phyloP scores from a whole-genome alignment of 129 eudicot species.

The Gnaphalium uliginosum region DNA sequence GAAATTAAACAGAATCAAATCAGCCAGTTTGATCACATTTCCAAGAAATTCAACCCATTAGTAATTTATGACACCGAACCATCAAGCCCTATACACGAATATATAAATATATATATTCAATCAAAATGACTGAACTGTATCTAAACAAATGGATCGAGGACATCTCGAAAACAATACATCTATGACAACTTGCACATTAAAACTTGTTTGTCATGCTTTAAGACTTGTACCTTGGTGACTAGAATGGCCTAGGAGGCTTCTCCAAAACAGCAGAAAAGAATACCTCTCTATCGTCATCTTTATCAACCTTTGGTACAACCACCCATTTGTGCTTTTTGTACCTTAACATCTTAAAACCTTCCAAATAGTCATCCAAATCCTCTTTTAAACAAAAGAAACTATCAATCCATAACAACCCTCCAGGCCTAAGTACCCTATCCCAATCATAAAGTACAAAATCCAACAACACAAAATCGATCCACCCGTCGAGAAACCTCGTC shows the following conservation, averaged over 20 bases:
- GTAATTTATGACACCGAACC: background rate
- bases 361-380: slow-evolving; percentile 64
- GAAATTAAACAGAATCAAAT: background rate
- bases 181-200: background rate
- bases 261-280: slow-evolving; percentile 79
- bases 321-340: slow-evolving; percentile 68
- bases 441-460: slow-evolving; percentile 70
- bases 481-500: slow-evolving; percentile 73
- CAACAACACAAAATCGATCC: slow-evolving; percentile 67
- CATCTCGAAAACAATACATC: background rate
- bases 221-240: slow-evolving; percentile 14
- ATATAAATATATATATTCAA: background rate
- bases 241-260: slow-evolving; percentile 72
- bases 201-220: slow-evolving; percentile 5
- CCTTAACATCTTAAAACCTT: slow-evolving; percentile 56
- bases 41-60: background rate
- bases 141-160: background rate
- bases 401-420: slow-evolving; percentile 78
- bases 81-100: too few species aligned
- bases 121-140: background rate
- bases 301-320: slow-evolving; percentile 63
- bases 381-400: slow-evolving; percentile 72
- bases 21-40: background rate
- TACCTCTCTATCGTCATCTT: slow-evolving; percentile 55
- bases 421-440: slow-evolving; percentile 82